Percentiles rank a stretch among this genome's conserved stretches.
Conservation (phyloP, 192 early-diverging fungal genomes). For the Funneliformis mosseae region DNA sequence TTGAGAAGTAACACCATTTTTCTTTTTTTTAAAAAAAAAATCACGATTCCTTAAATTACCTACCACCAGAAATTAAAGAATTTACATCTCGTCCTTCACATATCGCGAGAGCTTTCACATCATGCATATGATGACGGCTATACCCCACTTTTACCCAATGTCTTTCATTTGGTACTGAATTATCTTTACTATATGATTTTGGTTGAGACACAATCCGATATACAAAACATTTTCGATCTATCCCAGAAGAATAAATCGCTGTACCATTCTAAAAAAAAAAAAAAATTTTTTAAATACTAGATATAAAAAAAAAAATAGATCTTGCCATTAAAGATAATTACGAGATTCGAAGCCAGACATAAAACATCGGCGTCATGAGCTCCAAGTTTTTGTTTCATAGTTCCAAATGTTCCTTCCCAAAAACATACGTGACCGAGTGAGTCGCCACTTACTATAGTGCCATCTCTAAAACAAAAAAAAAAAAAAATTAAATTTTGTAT, state of each 20-base stretch:
- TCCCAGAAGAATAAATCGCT: constrained; percentile 84
- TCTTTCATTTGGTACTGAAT: constrained; percentile 13
- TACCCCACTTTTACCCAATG: constrained; percentile 84
- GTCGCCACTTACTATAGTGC: constrained; percentile 87
- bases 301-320: background rate
- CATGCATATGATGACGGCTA: constrained; percentile 91
- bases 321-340: constrained; percentile 18
- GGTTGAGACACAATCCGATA: constrained; percentile 53
- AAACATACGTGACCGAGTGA: constrained; percentile 89
- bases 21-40: background rate
- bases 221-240: constrained; percentile 85
- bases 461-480: constrained; percentile 39
- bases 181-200: constrained; percentile 19
- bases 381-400: constrained; percentile 65
- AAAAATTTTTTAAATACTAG: background rate
- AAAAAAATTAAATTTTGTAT: background rate
- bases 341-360: constrained; percentile 68
- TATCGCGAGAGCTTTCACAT: constrained; percentile 85
- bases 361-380: constrained; percentile 89
- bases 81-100: constrained; percentile 69
- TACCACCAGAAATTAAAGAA: constrained; percentile 73
- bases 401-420: constrained; percentile 76
- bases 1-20: background rate
- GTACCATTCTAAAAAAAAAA: constrained; percentile 51
- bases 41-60: background rate